phyloP scores from a whole-genome alignment of 1,284 basidiomycete species.

The Austroboletus niveus region DNA sequence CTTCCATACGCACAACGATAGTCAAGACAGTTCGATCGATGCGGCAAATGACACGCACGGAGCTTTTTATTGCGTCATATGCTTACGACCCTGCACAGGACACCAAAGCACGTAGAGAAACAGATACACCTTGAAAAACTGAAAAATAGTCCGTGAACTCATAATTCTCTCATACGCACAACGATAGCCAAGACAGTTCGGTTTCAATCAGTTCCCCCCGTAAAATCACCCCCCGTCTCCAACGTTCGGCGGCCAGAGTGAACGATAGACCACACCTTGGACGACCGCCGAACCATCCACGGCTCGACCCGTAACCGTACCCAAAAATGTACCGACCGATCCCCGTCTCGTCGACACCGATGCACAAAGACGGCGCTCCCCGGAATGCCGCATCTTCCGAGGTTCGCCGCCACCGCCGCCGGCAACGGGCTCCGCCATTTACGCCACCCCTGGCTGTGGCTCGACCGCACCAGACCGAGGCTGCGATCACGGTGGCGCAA shows the following conservation, averaged over 20 bases:
- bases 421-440: conserved; percentile 23
- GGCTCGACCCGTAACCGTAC: not conserved
- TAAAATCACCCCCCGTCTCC: not conserved
- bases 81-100: no score
- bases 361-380: conserved; percentile 18
- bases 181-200: no score
- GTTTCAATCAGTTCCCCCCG: not conserved
- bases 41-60: no score
- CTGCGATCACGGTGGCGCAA: not conserved
- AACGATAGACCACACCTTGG: conserved; percentile 1
- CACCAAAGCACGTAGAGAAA: no score
- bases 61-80: no score
- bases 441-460: conserved; percentile 4
- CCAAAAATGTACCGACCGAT: conserved; percentile 15
- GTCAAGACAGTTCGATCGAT: no score
- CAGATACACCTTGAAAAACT: no score
- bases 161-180: no score
- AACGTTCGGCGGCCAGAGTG: not conserved
- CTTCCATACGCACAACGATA: no score
- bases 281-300: conserved; percentile 8
- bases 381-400: not conserved
- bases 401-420: not conserved
- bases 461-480: not conserved
- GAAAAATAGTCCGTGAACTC: no score
- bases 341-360: not conserved